Evolutionary conservation across 73 alveolate genomes (phyloP), one percentile per base, ranked within the genome.

Genomic region (Chromera velia): DNA sequence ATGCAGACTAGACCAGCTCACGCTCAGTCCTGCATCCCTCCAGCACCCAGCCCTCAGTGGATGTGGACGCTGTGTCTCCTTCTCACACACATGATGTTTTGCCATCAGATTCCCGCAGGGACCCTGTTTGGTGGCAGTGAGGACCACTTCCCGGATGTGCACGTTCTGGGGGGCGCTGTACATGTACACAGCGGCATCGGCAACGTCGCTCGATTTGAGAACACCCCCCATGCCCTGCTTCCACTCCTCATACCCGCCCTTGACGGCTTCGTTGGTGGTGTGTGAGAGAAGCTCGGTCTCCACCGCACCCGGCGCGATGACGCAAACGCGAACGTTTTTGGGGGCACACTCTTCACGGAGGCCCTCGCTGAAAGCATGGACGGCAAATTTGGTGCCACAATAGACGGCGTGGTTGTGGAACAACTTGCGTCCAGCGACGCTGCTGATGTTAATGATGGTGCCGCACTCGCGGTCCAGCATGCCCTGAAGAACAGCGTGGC

Each of bases 331-430:
- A 19, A 46, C 19, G 65, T 19, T 19, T 10, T 19, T 46, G n/a
- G 9, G 9, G 65, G n/a, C 19, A 19, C 65, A 46, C 65, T 46
- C 65, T 19, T 46, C n/a, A 19, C 65, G 65, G n/a, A 46, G 19
- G 19, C 65, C 65, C 19, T 46, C 65, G 19, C n/a, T 13, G 65
- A 46, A 13, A 13, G 65, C 65, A 46, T 46, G 65, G 65, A 46
- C 65, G 9, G 65, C 65, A 19, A 46, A 46, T 19, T 46, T 46
- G 9, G 65, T 46, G 65, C 65, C 65, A 46, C 65, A 46, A 19
- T 46, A 46, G 65, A 46, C 65, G 65, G 65, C 65, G 65, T 46
- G 65, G 65, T 46, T 46, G n/a, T 10, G 65, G 19, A 46, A 46
- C n/a, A 46, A 19, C 65, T 46, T 46, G 65, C 9, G 9, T 10